A percentile compares a stretch with the other conserved stretches of the same genome.
phyloP scores from a whole-genome alignment of 2,329 filamentous ascomycete genomes.

The Arachnomyces sp. region DNA sequence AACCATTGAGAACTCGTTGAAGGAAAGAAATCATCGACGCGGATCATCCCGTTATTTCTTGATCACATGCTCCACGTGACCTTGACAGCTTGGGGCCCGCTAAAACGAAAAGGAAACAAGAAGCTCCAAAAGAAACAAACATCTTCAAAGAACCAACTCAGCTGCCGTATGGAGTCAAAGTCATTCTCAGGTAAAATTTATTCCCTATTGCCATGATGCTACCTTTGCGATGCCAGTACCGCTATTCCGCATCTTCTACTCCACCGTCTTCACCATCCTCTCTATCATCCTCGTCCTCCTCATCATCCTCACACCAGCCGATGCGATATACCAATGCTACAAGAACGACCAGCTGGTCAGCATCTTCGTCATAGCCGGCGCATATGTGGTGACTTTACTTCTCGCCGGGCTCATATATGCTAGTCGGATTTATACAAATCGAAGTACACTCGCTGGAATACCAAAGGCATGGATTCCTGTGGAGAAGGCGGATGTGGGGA shows the following conservation, averaged over 20 bases:
- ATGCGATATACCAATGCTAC: constrained; percentile 72
- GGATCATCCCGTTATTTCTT: no score
- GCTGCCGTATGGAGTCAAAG: constrained; percentile 2
- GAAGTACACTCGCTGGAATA: constrained; percentile 69
- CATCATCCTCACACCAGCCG: constrained; percentile 70
- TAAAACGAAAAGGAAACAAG: no score
- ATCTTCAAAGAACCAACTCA: constrained; percentile 10
- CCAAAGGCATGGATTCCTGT: constrained; percentile 82
- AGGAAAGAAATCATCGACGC: no score
- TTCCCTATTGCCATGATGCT: constrained; percentile 15
- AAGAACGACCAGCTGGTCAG: constrained; percentile 63
- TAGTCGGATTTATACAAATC: constrained; percentile 78
- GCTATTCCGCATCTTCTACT: constrained; percentile 75
- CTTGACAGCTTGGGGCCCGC: no score
- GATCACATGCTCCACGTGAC: no score
- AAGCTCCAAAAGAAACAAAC: not conserved
- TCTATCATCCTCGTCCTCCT: constrained; percentile 65
- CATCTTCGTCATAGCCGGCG: constrained; percentile 70
- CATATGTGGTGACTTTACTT: constrained; percentile 65
- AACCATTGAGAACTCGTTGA: no score
- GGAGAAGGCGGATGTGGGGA: constrained; percentile 73
- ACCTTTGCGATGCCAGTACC: constrained; percentile 25
- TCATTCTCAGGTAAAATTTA: constrained; percentile 3
- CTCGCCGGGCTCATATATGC: constrained; percentile 71
- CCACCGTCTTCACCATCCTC: constrained; percentile 66